phyloP scores from a whole-genome alignment of 2,329 filamentous ascomycete genomes.

The Neospermospora avenae region DNA sequence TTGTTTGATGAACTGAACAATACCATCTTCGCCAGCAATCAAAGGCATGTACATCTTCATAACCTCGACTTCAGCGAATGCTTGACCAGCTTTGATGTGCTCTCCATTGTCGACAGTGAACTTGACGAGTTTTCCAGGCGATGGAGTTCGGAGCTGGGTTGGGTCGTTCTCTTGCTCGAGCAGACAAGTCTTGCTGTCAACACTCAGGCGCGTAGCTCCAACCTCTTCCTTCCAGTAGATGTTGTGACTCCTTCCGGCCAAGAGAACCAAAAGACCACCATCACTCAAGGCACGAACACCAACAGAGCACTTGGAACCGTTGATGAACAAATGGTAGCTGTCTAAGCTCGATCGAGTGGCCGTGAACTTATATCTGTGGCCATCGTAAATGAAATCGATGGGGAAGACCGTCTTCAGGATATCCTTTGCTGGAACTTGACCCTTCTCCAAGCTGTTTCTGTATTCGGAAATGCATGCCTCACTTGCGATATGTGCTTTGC shows the following conservation, averaged over 20 bases:
- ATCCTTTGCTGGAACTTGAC: constrained; percentile 94
- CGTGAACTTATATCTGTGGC: constrained; percentile 95
- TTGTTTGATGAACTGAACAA: constrained; percentile 98
- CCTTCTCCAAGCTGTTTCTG: constrained; percentile 85
- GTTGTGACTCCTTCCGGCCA: constrained; percentile 92
- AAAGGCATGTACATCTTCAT: constrained; percentile 99
- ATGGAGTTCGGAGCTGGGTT: constrained; percentile 91
- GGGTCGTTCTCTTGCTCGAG: constrained; percentile 99
- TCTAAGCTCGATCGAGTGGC: constrained; percentile 88
- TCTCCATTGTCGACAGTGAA: constrained; percentile 94
- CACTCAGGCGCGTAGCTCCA: constrained; percentile 88
- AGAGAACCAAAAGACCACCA: constrained; percentile 85
- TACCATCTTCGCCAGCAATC: constrained; percentile 88
- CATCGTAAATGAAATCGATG: constrained; percentile 98
- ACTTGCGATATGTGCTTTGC: constrained; percentile 92
- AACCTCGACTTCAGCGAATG: constrained; percentile 96
- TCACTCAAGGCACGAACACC: constrained; percentile 91
- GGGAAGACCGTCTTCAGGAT: constrained; percentile 97
- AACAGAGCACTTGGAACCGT: constrained; percentile 92
- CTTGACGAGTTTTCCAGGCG: constrained; percentile 96
- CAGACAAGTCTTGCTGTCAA: constrained; percentile 96
- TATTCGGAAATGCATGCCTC: constrained; percentile 87
- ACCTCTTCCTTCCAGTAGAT: constrained; percentile 99
- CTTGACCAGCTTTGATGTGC: constrained; percentile 86
- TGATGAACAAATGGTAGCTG: constrained; percentile 98